Evolutionary conservation across 192 early-diverging fungal species (phyloP).

Genomic region (Lobulomyces angularis): DNA sequence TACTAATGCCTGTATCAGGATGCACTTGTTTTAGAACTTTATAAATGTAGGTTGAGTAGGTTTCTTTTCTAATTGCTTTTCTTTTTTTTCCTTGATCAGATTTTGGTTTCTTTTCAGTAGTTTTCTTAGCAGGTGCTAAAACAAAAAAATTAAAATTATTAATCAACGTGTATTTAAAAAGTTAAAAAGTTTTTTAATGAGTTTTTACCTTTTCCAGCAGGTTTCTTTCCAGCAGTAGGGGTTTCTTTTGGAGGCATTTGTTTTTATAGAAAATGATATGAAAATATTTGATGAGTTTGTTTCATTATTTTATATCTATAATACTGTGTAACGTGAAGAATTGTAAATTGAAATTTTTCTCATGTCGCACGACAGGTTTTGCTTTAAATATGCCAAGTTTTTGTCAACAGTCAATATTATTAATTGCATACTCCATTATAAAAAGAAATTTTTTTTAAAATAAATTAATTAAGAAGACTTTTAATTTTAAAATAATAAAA

Average conservation of each 20-base stretch:
- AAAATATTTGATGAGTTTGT: no score
- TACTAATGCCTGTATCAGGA: not conserved
- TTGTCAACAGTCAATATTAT: not conserved
- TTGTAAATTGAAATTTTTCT: no score
- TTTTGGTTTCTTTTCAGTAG: not conserved
- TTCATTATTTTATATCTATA: no score
- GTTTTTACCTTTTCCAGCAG: conserved; percentile 44
- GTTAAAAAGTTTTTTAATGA: no score
- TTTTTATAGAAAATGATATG: no score
- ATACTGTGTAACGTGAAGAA: no score
- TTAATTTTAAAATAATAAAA: no score
- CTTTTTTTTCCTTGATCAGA: not conserved
- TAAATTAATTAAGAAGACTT: not conserved
- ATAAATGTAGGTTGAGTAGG: conserved; percentile 66
- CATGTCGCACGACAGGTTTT: no score
- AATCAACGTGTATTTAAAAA: no score
- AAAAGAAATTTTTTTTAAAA: conserved; percentile 2
- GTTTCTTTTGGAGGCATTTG: no score
- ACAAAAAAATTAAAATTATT: no score
- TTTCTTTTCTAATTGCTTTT: conserved; percentile 3
- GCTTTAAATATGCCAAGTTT: no score
- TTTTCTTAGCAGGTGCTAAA: not conserved
- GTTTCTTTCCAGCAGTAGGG: conserved; percentile 20
- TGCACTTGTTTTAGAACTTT: conserved; percentile 95
- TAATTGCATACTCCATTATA: conserved; percentile 7